Base-by-base conservation (phyloP, 148 eudicot genomes). In the Amaranthus hypochondriacus region DNA sequence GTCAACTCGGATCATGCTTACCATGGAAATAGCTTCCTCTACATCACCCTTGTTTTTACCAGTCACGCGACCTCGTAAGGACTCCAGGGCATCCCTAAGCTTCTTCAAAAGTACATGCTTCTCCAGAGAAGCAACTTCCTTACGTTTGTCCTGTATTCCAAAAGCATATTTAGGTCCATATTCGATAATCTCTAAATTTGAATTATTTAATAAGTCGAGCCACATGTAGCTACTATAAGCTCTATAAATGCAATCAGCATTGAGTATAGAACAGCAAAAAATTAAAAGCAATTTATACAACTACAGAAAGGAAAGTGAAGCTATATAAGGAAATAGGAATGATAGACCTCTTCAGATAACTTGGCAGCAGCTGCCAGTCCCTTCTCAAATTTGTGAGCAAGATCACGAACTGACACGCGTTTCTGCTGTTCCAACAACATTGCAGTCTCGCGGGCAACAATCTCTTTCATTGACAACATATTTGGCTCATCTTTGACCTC, bases 331-430 rank as follows among this genome's bases (percentile, higher is more conserved):
- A 28, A 28, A 28, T 28, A 28, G 39, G n/a, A 68, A 75, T 28
- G 73, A 49, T 64, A 54, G 56, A 96, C 99, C 99, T 96, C 99
- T 77, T 86, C 96, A 8, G 99, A 96, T 78, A 96, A 82, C 80
- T 92, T 96, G 62, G 96, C 91, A 44, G 97, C 99, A 60, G 97
- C 96, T 52, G 99, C 99, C 73, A 96, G 77, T 12, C 99, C 99
- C 85, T 83, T 92, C 82, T 96, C 99, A 75, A 96, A 96, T 82
- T 96, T 96, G 73, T 81, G 88, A 18, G 99, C 97, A 74, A 96
- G 96, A 83, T 96, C 99, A 49, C 99, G 97, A 72, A 96, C 99
- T 5, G 99, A 96, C 56, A 96, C 78, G 60, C 99, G 92, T 69
- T 87, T 89, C 73, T 96, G 97, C 70, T 96, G 99, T 69, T 92